Evolutionary conservation across 768 basidiomycete genomes (phyloP), one percentile per base, ranked within the genome.

Genomic region (Dacryopinax spathularia): DNA sequence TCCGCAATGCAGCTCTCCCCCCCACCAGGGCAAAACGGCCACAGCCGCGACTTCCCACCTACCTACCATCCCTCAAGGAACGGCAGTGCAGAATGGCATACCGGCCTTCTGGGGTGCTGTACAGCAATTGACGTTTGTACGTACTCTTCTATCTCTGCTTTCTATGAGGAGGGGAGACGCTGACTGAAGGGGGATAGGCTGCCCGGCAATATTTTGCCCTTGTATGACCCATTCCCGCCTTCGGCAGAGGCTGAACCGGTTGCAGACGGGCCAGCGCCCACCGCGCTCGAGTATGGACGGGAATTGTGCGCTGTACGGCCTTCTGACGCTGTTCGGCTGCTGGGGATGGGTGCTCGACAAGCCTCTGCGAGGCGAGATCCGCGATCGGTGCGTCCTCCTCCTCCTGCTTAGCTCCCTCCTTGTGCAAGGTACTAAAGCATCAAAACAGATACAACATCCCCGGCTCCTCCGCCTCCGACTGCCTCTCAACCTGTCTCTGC

Each of bases 361-460:
- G 22, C 3, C 3, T 13, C 25, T 56, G 48, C 22, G 48, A 29
- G 10, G 25, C 3, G 48, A 29, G 48, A 29, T 56, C 3, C 48
- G 48, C 25, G 48, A 56, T 3, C 22, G 48, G 48, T 56, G 22
- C 43, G 43, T 20, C 22, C 43, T 44, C 25, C 43, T 20, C 43
- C 10, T 37, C n/a, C 36, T n/a, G 36, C 12, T n/a, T n/a, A n/a
- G n/a, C n/a, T n/a, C n/a, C n/a, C n/a, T n/a, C n/a, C n/a, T n/a
- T n/a, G n/a, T n/a, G n/a, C n/a, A n/a, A n/a, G n/a, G n/a, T n/a
- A n/a, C n/a, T n/a, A n/a, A n/a, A n/a, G n/a, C n/a, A n/a, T n/a
- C n/a, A n/a, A n/a, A n/a, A n/a, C n/a, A 56, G 48, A 20, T 56
- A 56, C 25, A 56, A 13, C 48, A 56, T 56, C 48, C 48, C 48